phyloP scores from a whole-genome alignment of 495 filamentous ascomycete genomes.

The Staphylotrichum longicolle region DNA sequence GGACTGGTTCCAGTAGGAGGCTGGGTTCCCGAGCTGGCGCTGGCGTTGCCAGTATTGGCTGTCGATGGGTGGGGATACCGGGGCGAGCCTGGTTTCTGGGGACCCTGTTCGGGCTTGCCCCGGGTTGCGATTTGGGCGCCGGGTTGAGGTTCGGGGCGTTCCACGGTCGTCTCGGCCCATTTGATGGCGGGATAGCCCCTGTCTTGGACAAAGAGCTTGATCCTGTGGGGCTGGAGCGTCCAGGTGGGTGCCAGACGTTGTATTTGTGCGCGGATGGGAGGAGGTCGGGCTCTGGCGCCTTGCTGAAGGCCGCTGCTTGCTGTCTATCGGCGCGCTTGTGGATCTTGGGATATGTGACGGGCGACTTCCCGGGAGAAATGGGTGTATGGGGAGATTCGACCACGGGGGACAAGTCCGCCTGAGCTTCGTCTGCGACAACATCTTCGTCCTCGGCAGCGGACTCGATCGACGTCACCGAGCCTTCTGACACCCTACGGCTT shows the following conservation, averaged over 20 bases:
- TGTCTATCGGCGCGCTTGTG: constrained; percentile 16
- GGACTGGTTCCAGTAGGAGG: constrained; percentile 21
- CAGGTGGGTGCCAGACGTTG: constrained; percentile 34
- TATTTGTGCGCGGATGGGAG: constrained; percentile 36
- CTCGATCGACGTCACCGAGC: constrained; percentile 35
- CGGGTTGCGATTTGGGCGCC: constrained; percentile 27
- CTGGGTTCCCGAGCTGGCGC: constrained; percentile 18
- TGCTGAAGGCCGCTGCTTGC: neutral
- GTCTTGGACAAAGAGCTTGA: constrained; percentile 1
- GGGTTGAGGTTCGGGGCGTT: constrained; percentile 24
- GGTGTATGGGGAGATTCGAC: constrained; percentile 39
- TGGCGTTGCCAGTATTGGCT: constrained; percentile 22
- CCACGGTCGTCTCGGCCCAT: constrained; percentile 16
- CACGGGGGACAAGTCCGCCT: constrained; percentile 44
- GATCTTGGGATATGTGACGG: constrained; percentile 47
- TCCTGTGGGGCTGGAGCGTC: constrained; percentile 36
- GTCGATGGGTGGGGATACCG: constrained; percentile 10
- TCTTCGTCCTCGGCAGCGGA: constrained; percentile 27
- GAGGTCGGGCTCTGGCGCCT: constrained; percentile 20
- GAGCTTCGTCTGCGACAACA: constrained; percentile 26
- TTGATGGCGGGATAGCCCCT: neutral
- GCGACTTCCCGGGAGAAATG: constrained; percentile 37
- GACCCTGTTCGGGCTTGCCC: constrained; percentile 30
- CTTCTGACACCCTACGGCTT: constrained; percentile 24
- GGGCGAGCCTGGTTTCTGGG: constrained; percentile 24